Base-by-base conservation (phyloP, 2,329 filamentous ascomycete species). In the Aspergillus viridinutans region DNA sequence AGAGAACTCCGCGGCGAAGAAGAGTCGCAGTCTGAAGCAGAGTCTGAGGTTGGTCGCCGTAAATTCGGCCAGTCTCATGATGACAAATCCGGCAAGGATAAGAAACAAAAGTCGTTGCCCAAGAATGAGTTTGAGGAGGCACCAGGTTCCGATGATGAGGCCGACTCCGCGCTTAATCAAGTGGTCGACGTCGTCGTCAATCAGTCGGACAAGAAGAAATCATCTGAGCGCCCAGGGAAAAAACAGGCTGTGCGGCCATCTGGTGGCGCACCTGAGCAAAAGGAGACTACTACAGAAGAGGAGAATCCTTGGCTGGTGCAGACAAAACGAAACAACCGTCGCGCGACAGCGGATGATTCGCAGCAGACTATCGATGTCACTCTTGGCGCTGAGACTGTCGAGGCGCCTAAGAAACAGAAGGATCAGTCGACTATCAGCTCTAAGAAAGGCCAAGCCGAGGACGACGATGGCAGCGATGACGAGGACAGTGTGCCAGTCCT, bases 1-100 rank as follows among this genome's bases (percentile, higher is more conserved):
- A 84, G 85, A 55, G 89, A 93, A 50, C 79, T 97, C 23, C 80
- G 80, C 51, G 81, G 81, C n/a, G 43, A 47, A 2, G 83, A 83
- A 45, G 86, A 87, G 28, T 87, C 85, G 4, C 80, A 84, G 55
- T 73, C 72, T 4, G 69, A 73, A 38, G 78, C 78, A 7, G 81
- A 79, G 1, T 75, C 74, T 1, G 83, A 88, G 58, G 77, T 88
- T 52, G 92, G 92, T 12, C 86, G 93, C 57, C 72, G 74, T 62
- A 74, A 74, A 61, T 76, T 74, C 51, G 71, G 74, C 42, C 61
- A 70, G 58, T 64, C 77, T 65, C 52, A 67, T 67, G 28, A 59
- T 60, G 56, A 71, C 60, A 66, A 62, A 45, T 56, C 65, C 50
- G 66, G 70, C 20, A 66, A 73, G 10, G 62, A 63, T 47, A 49